phyloP scores from a whole-genome alignment of 169 alveolate species.

The Plasmodium inui region DNA sequence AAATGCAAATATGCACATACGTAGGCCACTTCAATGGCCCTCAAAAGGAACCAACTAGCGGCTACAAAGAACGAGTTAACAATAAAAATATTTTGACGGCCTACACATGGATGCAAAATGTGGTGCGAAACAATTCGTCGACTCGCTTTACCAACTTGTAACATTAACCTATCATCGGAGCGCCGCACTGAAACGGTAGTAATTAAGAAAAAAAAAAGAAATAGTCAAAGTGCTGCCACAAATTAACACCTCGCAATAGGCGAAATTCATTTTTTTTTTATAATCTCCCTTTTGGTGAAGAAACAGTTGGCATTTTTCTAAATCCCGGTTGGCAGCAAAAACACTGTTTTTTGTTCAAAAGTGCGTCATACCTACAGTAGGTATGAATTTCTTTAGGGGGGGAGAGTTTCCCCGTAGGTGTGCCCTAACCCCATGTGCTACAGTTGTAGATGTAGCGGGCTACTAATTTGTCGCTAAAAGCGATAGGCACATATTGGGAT shows the following conservation, averaged over 20 bases:
- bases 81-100: not conserved
- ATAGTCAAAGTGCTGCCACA: not conserved
- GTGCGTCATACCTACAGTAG: not conserved
- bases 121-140: not conserved
- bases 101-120: not conserved
- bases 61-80: not conserved
- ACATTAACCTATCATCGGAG: not conserved
- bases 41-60: not conserved
- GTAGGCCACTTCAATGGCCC: not conserved
- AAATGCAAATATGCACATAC: not conserved
- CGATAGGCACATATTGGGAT: not conserved
- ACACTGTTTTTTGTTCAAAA: not conserved
- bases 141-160: not conserved
- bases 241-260: not conserved
- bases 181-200: not conserved
- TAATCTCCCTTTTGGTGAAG: not conserved
- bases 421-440: not conserved
- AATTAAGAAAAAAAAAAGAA: not conserved
- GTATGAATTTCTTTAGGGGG: not conserved
- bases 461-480: not conserved
- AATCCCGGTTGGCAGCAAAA: not conserved
- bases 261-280: not conserved
- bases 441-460: not conserved
- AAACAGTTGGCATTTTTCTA: not conserved
- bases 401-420: not conserved